phyloP scores from a whole-genome alignment of 305 asterid genomes.

The Vinca major region DNA sequence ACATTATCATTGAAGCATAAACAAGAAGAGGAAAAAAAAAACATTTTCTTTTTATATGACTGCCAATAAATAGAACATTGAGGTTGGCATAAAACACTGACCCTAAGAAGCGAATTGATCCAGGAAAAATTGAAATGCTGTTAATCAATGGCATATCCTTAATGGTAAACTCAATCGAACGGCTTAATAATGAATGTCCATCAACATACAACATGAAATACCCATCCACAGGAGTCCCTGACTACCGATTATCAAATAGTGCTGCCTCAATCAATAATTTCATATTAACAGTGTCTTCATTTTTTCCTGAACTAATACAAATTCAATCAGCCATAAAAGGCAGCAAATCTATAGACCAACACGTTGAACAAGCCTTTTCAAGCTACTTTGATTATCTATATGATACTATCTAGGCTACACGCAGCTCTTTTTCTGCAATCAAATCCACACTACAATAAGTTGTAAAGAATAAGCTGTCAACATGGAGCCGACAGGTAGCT shows the following conservation, averaged over 20 bases:
- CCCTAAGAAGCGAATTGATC: neutral
- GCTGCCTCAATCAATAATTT: neutral
- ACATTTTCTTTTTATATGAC: neutral
- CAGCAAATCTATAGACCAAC: neutral
- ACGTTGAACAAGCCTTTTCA: neutral
- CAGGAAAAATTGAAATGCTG: neutral
- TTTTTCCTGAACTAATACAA: neutral
- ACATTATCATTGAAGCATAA: neutral
- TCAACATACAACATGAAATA: slow-evolving; percentile 1
- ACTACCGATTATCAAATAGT: neutral
- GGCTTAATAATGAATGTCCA: neutral
- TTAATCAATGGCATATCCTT: neutral
- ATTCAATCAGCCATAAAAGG: neutral
- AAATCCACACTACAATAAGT: neutral
- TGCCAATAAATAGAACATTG: neutral
- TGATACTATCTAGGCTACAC: neutral
- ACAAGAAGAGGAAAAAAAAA: neutral
- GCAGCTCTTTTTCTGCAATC: neutral
- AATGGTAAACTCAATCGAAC: neutral
- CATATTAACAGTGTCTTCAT: too few species aligned
- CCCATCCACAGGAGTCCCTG: neutral
- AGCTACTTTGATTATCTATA: neutral
- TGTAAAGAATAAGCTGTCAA: neutral
- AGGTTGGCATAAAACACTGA: neutral
- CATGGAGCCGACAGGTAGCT: neutral